Evolutionary conservation across 2,329 filamentous ascomycete species (phyloP), one percentile per base, ranked within the genome.

Genomic region (Diaporthe sp.): DNA sequence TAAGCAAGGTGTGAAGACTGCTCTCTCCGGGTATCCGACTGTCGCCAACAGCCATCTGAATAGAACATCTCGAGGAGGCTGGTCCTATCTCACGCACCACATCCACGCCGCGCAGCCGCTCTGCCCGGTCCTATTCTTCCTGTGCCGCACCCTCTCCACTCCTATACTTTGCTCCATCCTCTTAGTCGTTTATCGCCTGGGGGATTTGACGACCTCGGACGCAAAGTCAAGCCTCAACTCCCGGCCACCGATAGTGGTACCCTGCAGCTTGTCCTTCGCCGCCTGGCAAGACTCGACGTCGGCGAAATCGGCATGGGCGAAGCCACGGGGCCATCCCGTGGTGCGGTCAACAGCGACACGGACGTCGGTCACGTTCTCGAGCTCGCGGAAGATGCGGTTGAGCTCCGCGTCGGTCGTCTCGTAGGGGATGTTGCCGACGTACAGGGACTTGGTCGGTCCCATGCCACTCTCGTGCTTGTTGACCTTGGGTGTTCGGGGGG

Each of bases 351-450:
- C 93, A 69, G 95, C 93, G 73, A 97, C 92, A 76, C 95, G 92
- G 64, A 97, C 92, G 79, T 96, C 94, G 71, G 89, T 85, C 64
- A 96, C 89, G 82, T 94, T 93, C 67, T 89, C 86, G 75, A 97
- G 87, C 33, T 91, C 88, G 74, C 88, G 86, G 89, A 97, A 96
- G 35, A 97, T 84, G 71, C 91, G 88, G 84, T 96, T 95, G 71
- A 98, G 87, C 80, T 97, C 95, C 71, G 90, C 90, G 81, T 97
- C 95, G 12, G 93, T 94, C 86, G 96, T 93, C 84, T 97, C 94
- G 81, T 94, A 97, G 15, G 94, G 92, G 84, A 98, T 91, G 86
- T 97, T 97, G 78, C 95, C 95, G 78, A 98, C 90, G 86, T 93
- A 97, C 45, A 97, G 79, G 52, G 77, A 78, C n/a, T 42, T 40